phyloP scores from a whole-genome alignment of 164 flowering plant species.

The Hamamelis virginiana region DNA sequence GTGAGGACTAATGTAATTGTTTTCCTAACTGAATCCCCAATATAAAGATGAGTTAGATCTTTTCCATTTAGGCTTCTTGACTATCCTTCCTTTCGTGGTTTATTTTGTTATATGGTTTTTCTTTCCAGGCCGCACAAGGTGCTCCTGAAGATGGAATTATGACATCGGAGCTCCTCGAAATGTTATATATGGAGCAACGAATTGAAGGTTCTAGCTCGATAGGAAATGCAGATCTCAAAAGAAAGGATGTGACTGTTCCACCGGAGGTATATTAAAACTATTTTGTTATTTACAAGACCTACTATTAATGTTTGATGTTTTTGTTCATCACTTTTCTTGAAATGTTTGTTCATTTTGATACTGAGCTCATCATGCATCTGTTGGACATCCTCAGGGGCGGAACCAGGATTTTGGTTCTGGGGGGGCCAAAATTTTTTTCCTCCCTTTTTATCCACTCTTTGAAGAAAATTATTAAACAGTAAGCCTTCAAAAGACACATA shows the following conservation, averaged over 20 bases:
- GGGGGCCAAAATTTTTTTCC: too few relatives aligned
- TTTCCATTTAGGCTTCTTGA: neutral
- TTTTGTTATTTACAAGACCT: neutral
- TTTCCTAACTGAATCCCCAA: too few relatives aligned
- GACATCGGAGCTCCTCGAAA: slow-evolving; percentile 75
- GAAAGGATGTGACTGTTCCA: neutral
- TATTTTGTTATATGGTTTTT: slow-evolving; percentile 5
- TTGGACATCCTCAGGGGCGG: too few relatives aligned
- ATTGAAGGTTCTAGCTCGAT: slow-evolving; percentile 14
- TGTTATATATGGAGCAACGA: slow-evolving; percentile 31
- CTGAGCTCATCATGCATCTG: neutral
- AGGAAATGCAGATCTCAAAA: slow-evolving; percentile 4
- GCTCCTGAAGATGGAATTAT: slow-evolving; percentile 77
- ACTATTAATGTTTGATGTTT: neutral
- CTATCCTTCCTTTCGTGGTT: neutral
- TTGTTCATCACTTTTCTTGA: neutral
- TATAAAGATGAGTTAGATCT: too few relatives aligned
- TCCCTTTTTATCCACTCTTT: too few relatives aligned
- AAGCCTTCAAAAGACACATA: too few relatives aligned
- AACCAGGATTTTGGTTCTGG: too few relatives aligned
- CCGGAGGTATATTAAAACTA: slow-evolving; percentile 19
- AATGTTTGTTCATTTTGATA: neutral
- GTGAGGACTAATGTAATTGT: neutral
- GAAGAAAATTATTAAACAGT: too few relatives aligned
- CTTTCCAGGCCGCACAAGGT: slow-evolving; percentile 58